Percentiles rank a stretch among this genome's conserved stretches.
phyloP scores from a whole-genome alignment of 208 protist genomes.

The Leishmania turanica region DNA sequence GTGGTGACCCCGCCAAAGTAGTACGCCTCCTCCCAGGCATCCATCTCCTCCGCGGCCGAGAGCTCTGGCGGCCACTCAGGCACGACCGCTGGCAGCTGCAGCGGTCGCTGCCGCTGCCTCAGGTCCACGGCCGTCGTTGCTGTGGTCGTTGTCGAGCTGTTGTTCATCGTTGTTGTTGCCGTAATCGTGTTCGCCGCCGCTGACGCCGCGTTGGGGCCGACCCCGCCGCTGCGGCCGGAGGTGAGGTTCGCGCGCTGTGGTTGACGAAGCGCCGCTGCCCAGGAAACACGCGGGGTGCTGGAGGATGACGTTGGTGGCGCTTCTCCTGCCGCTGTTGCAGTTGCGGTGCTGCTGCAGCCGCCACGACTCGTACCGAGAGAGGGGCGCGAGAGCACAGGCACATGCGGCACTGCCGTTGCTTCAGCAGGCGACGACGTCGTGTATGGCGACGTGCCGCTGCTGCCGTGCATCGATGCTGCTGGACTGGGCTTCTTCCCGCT shows the following conservation, averaged over 20 bases:
- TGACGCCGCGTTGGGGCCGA: not conserved
- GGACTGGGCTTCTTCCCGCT: not conserved
- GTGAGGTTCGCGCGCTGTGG: not conserved
- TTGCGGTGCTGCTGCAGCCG: not conserved
- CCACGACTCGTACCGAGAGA: constrained; percentile 9
- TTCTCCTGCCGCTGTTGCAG: not conserved
- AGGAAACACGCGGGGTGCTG: constrained; percentile 5
- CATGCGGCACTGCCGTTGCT: not conserved
- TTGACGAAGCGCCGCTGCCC: constrained; percentile 24
- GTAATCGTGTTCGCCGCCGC: not conserved
- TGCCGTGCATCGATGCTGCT: not conserved
- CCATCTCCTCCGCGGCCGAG: constrained; percentile 26
- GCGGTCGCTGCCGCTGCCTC: not conserved
- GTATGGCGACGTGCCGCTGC: not conserved
- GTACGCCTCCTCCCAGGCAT: constrained; percentile 24
- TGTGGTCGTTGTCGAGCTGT: constrained; percentile 12
- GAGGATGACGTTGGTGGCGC: not conserved
- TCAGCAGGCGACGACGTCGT: not conserved
- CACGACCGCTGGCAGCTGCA: not conserved
- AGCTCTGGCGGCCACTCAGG: constrained; percentile 30
- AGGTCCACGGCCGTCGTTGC: not conserved
- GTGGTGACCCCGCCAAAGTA: constrained; percentile 11
- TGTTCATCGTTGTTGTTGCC: constrained; percentile 15
- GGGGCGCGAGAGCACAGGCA: constrained; percentile 7
- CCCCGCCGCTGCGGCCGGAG: constrained; percentile 5